Evolutionary conservation across 140 eudicot genomes (phyloP).

Genomic region (Flaveria floridana): DNA sequence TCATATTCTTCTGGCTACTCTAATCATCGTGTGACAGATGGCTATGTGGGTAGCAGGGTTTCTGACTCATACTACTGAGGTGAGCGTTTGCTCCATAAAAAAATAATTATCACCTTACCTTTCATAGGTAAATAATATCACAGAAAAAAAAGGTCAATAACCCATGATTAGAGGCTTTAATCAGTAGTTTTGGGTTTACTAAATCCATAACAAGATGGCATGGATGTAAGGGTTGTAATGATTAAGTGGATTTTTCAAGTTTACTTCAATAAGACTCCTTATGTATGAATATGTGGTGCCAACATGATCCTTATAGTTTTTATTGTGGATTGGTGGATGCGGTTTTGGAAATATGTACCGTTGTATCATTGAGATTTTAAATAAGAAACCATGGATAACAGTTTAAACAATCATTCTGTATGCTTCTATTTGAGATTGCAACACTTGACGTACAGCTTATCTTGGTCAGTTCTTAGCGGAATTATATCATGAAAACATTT

Average conservation of each 20-base stretch:
- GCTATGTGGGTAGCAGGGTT: slow-evolving; percentile 41
- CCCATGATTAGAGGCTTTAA: slow-evolving; percentile 38
- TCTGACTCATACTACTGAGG: slow-evolving; percentile 48
- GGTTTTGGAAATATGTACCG: slow-evolving; percentile 37
- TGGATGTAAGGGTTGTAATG: slow-evolving; percentile 28
- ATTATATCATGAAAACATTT: slow-evolving; percentile 24
- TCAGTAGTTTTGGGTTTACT: slow-evolving; percentile 27
- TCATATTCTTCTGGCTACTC: slow-evolving; percentile 42
- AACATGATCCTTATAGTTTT: slow-evolving; percentile 25
- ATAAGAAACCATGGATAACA: slow-evolving; percentile 37
- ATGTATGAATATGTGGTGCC: slow-evolving; percentile 39
- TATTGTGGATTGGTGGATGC: slow-evolving; percentile 22
- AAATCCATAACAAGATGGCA: slow-evolving; percentile 31
- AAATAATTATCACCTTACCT: slow-evolving; percentile 28
- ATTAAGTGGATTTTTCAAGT: slow-evolving; percentile 37
- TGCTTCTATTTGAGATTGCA: slow-evolving; percentile 36
- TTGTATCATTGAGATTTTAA: slow-evolving; percentile 35
- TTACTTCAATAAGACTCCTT: slow-evolving; percentile 41
- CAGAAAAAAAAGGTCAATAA: slow-evolving; percentile 17
- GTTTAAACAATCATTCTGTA: slow-evolving; percentile 31
- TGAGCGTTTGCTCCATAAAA: slow-evolving; percentile 27
- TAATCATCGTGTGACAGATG: slow-evolving; percentile 41
- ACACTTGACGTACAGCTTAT: slow-evolving; percentile 25
- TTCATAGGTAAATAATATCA: slow-evolving; percentile 31
- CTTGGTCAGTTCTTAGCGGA: slow-evolving; percentile 30